Evolutionary conservation across 805 yeast genomes (phyloP).

Genomic region (Metschnikowia matae): DNA sequence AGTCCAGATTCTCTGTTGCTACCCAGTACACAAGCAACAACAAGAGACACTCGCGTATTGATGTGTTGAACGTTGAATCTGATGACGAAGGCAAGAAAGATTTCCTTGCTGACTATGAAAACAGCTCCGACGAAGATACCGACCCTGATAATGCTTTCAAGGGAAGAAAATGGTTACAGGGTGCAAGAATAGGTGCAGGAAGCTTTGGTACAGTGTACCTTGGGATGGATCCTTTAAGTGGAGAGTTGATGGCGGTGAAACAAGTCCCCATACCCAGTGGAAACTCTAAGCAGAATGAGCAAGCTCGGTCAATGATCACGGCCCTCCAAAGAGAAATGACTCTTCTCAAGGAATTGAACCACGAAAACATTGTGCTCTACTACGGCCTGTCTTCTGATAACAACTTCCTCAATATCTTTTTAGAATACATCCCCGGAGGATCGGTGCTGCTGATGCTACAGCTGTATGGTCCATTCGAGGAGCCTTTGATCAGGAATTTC

Average conservation of each 20-base stretch:
- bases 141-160: slow-evolving; percentile 24
- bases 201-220: slow-evolving; percentile 90
- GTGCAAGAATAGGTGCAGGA: slow-evolving; percentile 91
- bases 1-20: slow-evolving; percentile 14
- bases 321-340: slow-evolving; percentile 81
- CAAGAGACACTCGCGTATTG: slow-evolving; percentile 44
- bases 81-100: slow-evolving; percentile 14
- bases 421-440: slow-evolving; percentile 42
- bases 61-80: slow-evolving; percentile 21
- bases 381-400: slow-evolving; percentile 82
- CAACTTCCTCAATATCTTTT: slow-evolving; percentile 68
- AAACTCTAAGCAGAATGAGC: slow-evolving; percentile 26
- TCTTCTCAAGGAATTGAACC: slow-evolving; percentile 72
- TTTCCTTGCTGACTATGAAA: slow-evolving; percentile 21
- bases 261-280: slow-evolving; percentile 71
- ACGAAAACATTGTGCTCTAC: slow-evolving; percentile 89
- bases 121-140: slow-evolving; percentile 32
- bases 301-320: slow-evolving; percentile 55
- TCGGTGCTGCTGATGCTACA: slow-evolving; percentile 60
- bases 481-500: slow-evolving; percentile 66
- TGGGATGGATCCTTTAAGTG: slow-evolving; percentile 88
- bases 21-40: slow-evolving; percentile 18
- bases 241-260: slow-evolving; percentile 96
- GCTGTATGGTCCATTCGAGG: slow-evolving; percentile 78
- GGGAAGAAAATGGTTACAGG: slow-evolving; percentile 72